Evolutionary conservation across 2,329 filamentous ascomycete species (phyloP).

Genomic region (Phialophora macrospora): DNA sequence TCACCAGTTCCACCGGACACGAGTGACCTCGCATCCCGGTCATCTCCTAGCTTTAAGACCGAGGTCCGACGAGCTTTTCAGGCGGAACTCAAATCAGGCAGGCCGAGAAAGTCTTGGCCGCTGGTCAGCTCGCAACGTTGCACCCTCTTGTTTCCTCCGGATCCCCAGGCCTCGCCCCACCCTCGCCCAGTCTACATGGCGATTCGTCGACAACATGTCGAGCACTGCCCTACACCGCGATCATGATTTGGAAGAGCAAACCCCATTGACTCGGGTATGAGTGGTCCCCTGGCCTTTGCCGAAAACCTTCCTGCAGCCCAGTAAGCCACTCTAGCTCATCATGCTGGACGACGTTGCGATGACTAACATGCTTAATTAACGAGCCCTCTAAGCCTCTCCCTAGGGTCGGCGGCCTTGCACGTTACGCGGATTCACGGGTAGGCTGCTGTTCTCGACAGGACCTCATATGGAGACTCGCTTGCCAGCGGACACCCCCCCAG

Average conservation of each 20-base stretch:
- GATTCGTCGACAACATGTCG: neutral
- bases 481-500: neutral
- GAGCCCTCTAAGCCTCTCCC: neutral
- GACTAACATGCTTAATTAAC: constrained; percentile 1
- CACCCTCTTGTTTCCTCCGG: neutral
- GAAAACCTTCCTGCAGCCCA: neutral
- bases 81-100: neutral
- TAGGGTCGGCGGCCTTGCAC: neutral
- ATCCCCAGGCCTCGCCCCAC: neutral
- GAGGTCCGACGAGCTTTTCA: neutral
- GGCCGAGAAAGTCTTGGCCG: neutral
- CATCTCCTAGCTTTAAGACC: neutral
- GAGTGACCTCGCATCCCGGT: neutral
- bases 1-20: neutral
- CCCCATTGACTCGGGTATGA: neutral
- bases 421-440: neutral
- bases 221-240: neutral
- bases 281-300: neutral
- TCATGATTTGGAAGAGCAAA: neutral
- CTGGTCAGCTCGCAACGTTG: neutral
- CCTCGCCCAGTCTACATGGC: neutral
- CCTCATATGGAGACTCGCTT: neutral
- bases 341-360: neutral
- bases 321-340: neutral
- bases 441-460: neutral